These are phyloP conservation scores for Tuber brumale DNA, from an alignment of 495 filamentous ascomycete species.

Conservation along the genomic window DNA sequence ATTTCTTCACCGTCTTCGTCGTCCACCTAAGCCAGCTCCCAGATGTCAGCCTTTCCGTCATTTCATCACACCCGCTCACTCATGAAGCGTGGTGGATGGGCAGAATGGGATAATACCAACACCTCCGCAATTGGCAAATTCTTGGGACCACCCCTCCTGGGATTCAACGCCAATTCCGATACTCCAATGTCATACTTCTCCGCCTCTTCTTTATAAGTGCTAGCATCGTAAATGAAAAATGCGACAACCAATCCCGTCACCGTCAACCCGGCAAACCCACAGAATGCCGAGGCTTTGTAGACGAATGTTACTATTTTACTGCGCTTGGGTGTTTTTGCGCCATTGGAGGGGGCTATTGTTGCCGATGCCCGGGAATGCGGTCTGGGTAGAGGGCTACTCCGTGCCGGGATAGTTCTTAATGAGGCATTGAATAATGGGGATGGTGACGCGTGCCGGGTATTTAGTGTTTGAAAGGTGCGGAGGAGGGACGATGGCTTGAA, in stretches of 20 bases:
- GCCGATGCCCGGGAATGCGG: conserved; percentile 17
- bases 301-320: conserved; percentile 33
- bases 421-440: conserved; percentile 13
- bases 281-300: conserved; percentile 51
- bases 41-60: neutral
- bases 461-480: conserved; percentile 12
- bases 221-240: conserved; percentile 93
- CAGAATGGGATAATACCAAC: conserved; percentile 44
- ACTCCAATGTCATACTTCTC: conserved; percentile 67
- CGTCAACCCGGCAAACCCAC: conserved; percentile 55
- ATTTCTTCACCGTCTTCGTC: conserved; percentile 72
- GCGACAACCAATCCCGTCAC: conserved; percentile 55
- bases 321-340: conserved; percentile 13
- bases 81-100: neutral
- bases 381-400: neutral
- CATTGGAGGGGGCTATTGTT: conserved; percentile 8
- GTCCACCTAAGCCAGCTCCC: conserved; percentile 49
- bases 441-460: conserved; percentile 12
- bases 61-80: neutral
- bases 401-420: neutral
- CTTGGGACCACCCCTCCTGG: conserved; percentile 83
- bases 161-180: conserved; percentile 71
- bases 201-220: conserved; percentile 69
- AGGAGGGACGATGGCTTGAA: neutral
- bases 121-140: conserved; percentile 87